Conservation (phyloP, 192 early-diverging fungal species). For the Allomyces arbusculus region DNA sequence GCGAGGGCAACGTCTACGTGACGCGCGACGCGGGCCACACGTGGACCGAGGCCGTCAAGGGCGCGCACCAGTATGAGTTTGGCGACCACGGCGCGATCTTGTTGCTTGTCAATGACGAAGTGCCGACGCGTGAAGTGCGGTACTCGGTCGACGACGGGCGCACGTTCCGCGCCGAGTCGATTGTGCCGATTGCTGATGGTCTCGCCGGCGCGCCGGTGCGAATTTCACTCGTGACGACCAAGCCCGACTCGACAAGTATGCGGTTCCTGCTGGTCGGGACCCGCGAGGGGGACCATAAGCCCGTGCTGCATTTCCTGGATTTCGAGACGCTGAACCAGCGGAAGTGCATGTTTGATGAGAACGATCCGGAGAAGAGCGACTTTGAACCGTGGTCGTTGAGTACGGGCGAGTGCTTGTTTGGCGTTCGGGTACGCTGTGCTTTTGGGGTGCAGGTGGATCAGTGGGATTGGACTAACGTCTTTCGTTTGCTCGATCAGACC, state of each 20-base stretch:
- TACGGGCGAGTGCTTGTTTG: conserved; percentile 41
- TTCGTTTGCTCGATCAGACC: conserved; percentile 31
- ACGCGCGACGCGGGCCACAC: conserved; percentile 67
- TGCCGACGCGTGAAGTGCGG: conserved; percentile 35
- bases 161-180: conserved; percentile 14
- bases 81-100: conserved; percentile 80
- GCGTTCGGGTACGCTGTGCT: conserved; percentile 28
- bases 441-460: conserved; percentile 11
- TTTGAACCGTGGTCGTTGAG: conserved; percentile 78
- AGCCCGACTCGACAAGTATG: conserved; percentile 39
- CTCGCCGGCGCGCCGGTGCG: conserved; percentile 39
- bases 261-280: conserved; percentile 51
- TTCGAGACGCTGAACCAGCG: conserved; percentile 18
- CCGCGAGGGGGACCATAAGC: conserved; percentile 13
- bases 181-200: conserved; percentile 27
- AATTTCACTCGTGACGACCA: conserved; percentile 37
- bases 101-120: conserved; percentile 49
- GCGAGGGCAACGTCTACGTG: conserved; percentile 48
- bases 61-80: conserved; percentile 56
- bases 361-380: conserved; percentile 41
- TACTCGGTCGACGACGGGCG: conserved; percentile 68
- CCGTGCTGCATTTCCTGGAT: conserved; percentile 17
- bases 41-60: conserved; percentile 54
- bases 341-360: conserved; percentile 23
- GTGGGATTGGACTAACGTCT: conserved; percentile 22